A percentile compares a stretch with the other conserved stretches of the same genome.
Conservation (phyloP, 495 filamentous ascomycete species). For the Ascodesmis nigricans region DNA sequence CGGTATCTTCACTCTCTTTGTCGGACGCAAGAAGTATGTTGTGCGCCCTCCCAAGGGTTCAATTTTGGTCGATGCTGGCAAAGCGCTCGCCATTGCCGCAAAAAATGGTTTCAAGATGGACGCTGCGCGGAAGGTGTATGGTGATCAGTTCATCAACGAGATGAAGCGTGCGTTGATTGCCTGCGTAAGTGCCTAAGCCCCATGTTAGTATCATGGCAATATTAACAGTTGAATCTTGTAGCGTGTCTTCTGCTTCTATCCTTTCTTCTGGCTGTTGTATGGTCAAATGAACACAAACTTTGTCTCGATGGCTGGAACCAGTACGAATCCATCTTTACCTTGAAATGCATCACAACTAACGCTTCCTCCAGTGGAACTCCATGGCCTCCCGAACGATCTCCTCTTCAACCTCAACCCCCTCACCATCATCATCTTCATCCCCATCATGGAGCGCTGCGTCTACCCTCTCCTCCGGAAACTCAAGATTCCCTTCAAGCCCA, state of each 20-base stretch:
- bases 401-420: constrained; percentile 24
- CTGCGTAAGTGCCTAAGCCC: no score
- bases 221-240: no score
- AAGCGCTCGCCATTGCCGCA: constrained; percentile 31
- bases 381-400: constrained; percentile 32
- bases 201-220: constrained; percentile 27
- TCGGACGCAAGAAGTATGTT: constrained; percentile 23
- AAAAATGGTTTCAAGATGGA: constrained; percentile 37
- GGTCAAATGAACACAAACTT: constrained; percentile 31
- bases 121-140: constrained; percentile 38
- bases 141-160: constrained; percentile 36
- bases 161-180: constrained; percentile 36
- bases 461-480: constrained; percentile 26
- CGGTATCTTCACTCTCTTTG: constrained; percentile 21
- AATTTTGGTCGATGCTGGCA: constrained; percentile 26
- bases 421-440: constrained; percentile 27
- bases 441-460: constrained; percentile 28
- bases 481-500: constrained; percentile 27
- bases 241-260: constrained; percentile 39
- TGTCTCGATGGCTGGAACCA: constrained; percentile 33
- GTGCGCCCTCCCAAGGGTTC: constrained; percentile 25
- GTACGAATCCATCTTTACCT: no score
- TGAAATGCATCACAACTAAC: no score
- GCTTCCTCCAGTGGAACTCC: no score
- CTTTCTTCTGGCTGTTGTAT: constrained; percentile 45